Percentiles rank a stretch among this genome's conserved stretches.
These are phyloP conservation scores for Misopates orontium DNA, from an alignment of 257 asterid species.

Conservation along the genomic window DNA sequence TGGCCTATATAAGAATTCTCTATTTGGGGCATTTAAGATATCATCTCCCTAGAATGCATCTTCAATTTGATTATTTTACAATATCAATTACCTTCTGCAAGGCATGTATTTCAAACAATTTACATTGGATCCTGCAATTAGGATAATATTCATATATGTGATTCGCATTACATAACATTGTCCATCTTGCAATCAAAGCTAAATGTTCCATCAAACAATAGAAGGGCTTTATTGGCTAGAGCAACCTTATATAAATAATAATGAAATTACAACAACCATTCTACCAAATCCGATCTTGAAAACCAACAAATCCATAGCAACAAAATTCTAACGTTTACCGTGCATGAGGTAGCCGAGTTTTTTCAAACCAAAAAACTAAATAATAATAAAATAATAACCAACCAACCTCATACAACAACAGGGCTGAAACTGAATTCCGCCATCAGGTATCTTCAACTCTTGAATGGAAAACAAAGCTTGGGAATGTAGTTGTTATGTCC, in stretches of 20 bases:
- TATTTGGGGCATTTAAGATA: no score
- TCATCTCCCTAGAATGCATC: no score
- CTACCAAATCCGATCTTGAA: conserved; percentile 3
- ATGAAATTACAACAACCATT: neutral
- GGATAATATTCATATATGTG: no score
- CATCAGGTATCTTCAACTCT: conserved; percentile 89
- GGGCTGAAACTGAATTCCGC: conserved; percentile 12
- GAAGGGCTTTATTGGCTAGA: conserved; percentile 8
- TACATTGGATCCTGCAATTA: no score
- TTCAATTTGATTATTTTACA: no score
- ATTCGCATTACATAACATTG: neutral
- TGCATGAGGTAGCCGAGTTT: conserved; percentile 7
- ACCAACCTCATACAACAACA: conserved; percentile 22
- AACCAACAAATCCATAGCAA: conserved; percentile 22
- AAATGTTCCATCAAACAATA: neutral
- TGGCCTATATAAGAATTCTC: no score
- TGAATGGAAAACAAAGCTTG: conserved; percentile 93
- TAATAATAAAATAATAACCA: conserved; percentile 19
- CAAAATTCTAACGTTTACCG: conserved; percentile 10
- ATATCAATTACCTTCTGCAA: no score
- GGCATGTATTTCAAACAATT: no score
- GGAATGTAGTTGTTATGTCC: conserved; percentile 82
- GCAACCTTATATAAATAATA: conserved; percentile 4
- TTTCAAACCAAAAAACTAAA: conserved; percentile 11
- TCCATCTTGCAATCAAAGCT: conserved; percentile 3